Base-by-base conservation (phyloP, 2,329 filamentous ascomycete genomes). In the Scedosporium minutisporum region DNA sequence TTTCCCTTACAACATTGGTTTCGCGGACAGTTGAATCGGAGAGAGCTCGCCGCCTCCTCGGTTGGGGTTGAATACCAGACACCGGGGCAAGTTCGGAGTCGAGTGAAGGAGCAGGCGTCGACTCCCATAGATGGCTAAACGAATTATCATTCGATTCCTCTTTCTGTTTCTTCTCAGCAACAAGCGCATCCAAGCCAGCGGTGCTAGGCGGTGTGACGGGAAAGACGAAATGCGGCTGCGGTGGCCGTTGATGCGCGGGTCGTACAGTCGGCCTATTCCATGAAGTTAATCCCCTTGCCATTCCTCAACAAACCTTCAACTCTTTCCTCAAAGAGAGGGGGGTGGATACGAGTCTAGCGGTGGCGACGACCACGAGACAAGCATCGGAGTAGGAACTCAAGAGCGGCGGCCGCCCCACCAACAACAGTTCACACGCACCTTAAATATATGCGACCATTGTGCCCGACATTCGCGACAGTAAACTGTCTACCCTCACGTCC, bases 11-110 rank as follows among this genome's bases (percentile, higher is more conserved):
- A 44, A 72, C 71, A 6, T 57, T 62, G 57, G 82, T 80, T 66
- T 92, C 90, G 58, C 87, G 88, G 62, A 89, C 77, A 5, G 89
- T 93, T 41, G 90, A 92, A 70, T 92, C 89, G 0, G 91, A 96
- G 68, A 88, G 79, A 21, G 89, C 86, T 66, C 89, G 85, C 62
- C 82, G 81, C 66, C 82, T 86, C 44, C 53, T 58, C 29, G 29
- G 29, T n/a, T 64, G 65, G 18, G 53, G 61, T 16, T 29, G 48
- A 6, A 38, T 16, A 27, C 33, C 38, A 10, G 51, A 48, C 61
- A 58, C 33, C 10, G 18, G 60, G 9, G 27, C 38, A 3, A 57
- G 9, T 16, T 41, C 44, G 5, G 27, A 12, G 27, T 48, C 60
- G n/a, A 41, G 25, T 14, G 60, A 55, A 6, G 60, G 60, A 14